A percentile compares a stretch with the other conserved stretches of the same genome.
phyloP scores from a whole-genome alignment of 345 rosid genomes.

The Boechera divaricarpa region DNA sequence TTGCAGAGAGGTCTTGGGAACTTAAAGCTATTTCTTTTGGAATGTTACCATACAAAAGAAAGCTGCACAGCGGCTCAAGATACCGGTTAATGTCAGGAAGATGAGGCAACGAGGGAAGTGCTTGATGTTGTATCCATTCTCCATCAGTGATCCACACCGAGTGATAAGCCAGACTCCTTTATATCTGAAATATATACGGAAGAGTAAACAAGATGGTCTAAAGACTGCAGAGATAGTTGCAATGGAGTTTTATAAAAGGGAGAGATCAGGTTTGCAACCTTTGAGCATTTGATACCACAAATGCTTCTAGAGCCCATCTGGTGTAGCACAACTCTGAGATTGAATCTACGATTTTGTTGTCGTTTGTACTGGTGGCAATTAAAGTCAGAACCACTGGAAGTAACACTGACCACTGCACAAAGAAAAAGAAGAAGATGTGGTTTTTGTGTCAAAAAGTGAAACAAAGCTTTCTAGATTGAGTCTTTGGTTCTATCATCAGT shows the following conservation, averaged over 20 bases:
- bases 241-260: constrained; percentile 21
- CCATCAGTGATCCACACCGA: constrained; percentile 78
- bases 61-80: constrained; percentile 62
- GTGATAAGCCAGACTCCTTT: constrained; percentile 97
- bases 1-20: constrained; percentile 31
- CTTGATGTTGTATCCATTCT: constrained; percentile 67
- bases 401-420: constrained; percentile 92
- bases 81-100: constrained; percentile 63
- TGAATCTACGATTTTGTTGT: constrained; percentile 44
- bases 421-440: constrained; percentile 8
- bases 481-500: constrained; percentile 8
- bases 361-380: constrained; percentile 61
- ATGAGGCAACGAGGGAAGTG: constrained; percentile 66
- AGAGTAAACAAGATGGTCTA: constrained; percentile 26
- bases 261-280: constrained; percentile 53
- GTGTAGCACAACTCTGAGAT: constrained; percentile 72
- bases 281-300: constrained; percentile 91
- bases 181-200: constrained; percentile 56
- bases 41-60: constrained; percentile 67
- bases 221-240: constrained; percentile 8
- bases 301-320: constrained; percentile 97
- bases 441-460: constrained; percentile 28
- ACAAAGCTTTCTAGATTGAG: neutral
- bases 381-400: constrained; percentile 97
- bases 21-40: constrained; percentile 59